Conservation (phyloP, 116 monocot species). For the Trichopus zeylanicus region DNA sequence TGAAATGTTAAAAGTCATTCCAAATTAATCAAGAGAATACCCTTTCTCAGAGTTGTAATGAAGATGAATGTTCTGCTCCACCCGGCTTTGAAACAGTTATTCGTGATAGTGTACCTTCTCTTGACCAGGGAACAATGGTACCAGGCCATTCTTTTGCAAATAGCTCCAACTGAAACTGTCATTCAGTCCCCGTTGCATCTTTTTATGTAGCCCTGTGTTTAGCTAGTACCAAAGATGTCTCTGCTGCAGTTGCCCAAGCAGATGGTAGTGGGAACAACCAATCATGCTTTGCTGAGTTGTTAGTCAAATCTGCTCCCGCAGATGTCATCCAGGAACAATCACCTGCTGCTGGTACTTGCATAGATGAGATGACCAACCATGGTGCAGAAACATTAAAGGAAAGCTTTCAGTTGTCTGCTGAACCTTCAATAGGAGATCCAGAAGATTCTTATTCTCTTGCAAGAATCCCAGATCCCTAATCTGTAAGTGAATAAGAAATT, state of each 20-base stretch:
- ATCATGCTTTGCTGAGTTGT: background rate
- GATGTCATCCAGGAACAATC: background rate
- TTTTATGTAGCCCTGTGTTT: background rate
- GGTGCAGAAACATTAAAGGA: background rate
- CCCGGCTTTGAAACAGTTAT: background rate
- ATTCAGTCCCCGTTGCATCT: background rate
- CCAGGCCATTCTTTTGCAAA: background rate
- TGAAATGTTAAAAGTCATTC: background rate
- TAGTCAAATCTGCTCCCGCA: background rate
- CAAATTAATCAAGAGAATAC: background rate
- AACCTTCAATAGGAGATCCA: too few relatives aligned
- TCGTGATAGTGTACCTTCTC: background rate
- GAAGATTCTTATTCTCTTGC: background rate
- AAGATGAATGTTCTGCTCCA: constrained; percentile 4
- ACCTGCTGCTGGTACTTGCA: background rate
- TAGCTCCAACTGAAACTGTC: background rate
- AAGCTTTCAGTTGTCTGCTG: too few relatives aligned
- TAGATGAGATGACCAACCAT: background rate
- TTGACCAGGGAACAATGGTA: background rate
- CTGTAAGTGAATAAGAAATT: background rate
- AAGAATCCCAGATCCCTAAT: background rate
- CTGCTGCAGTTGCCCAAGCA: background rate
- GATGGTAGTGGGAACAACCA: constrained; percentile 1
- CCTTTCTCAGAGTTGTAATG: background rate
- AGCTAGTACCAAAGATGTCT: background rate